Conservation (phyloP, 2,329 filamentous ascomycete species). For the Aureobasidium namibiae region DNA sequence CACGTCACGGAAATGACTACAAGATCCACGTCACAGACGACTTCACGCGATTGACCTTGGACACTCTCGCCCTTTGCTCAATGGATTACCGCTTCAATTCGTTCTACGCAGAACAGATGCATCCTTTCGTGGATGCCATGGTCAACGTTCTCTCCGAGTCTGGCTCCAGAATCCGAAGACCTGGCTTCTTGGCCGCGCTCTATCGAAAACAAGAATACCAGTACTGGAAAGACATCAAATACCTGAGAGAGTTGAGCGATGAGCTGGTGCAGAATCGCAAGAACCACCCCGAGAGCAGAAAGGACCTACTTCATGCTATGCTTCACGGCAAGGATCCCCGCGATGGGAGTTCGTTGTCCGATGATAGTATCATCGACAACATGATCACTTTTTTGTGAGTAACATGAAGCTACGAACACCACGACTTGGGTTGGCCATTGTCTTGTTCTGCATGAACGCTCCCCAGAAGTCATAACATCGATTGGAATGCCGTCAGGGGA, state of each 20-base stretch:
- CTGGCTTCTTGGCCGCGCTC: conserved; percentile 34
- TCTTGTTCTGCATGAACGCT: too few species aligned
- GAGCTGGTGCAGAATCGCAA: conserved; percentile 55
- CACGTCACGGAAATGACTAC: conserved; percentile 39
- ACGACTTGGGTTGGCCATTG: too few species aligned
- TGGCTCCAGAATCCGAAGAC: conserved; percentile 42
- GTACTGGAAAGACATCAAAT: conserved; percentile 47
- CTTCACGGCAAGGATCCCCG: conserved; percentile 58
- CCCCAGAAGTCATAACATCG: too few species aligned
- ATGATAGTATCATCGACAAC: conserved; percentile 58
- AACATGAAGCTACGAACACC: too few species aligned
- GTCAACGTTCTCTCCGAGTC: conserved; percentile 52
- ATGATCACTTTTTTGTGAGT: conserved; percentile 61
- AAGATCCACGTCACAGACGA: conserved; percentile 56
- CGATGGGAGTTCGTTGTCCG: conserved; percentile 57
- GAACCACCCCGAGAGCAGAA: conserved; percentile 44
- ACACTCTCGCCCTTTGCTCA: conserved; percentile 63
- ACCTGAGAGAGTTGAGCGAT: conserved; percentile 47
- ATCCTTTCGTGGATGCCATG: conserved; percentile 65
- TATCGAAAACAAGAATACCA: conserved; percentile 37
- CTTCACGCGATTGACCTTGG: conserved; percentile 64
- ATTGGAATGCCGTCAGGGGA: too few species aligned
- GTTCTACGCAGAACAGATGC: conserved; percentile 60
- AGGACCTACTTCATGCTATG: conserved; percentile 64
- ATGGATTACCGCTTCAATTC: conserved; percentile 69